A percentile compares a stretch with the other conserved stretches of the same genome.
These are phyloP conservation scores for Rutstroemia sp. DNA, from an alignment of 2,329 filamentous ascomycete species.

Conservation along the genomic window DNA sequence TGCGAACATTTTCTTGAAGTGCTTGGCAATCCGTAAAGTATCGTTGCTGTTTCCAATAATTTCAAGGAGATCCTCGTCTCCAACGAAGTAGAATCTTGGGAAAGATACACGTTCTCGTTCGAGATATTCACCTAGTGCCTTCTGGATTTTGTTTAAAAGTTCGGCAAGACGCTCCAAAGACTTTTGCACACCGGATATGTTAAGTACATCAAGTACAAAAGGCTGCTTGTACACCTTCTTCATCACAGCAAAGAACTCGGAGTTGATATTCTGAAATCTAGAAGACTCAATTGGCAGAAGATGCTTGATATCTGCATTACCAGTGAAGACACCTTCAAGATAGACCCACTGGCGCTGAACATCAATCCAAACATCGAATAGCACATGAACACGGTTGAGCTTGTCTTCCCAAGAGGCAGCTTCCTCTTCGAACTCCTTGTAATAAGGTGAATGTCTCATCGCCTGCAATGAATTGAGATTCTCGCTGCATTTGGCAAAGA, in stretches of 20 bases:
- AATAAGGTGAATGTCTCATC: slow-evolving; percentile 98
- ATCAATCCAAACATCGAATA: slow-evolving; percentile 99
- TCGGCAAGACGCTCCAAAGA: slow-evolving; percentile 94
- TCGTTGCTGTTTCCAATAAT: slow-evolving; percentile 99
- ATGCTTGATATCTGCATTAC: slow-evolving; percentile 98
- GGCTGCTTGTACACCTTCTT: slow-evolving; percentile 98
- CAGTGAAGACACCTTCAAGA: slow-evolving; percentile 95
- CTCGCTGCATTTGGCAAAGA: slow-evolving; percentile 97
- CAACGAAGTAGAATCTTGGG: slow-evolving; percentile 98
- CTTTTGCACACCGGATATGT: slow-evolving; percentile 92
- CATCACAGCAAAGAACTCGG: slow-evolving; percentile 97
- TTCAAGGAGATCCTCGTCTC: slow-evolving; percentile 94
- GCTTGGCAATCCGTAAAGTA: slow-evolving; percentile 90
- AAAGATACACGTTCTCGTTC: slow-evolving; percentile 97
- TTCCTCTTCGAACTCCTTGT: slow-evolving; percentile 98
- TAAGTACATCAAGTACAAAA: slow-evolving; percentile 89
- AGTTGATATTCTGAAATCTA: slow-evolving; percentile 98
- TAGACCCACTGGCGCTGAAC: slow-evolving; percentile 99
- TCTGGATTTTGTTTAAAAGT: slow-evolving; percentile 97
- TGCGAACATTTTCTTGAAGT: slow-evolving; percentile 99
- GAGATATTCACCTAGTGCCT: slow-evolving; percentile 95
- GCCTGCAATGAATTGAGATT: slow-evolving; percentile 96
- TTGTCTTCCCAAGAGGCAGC: slow-evolving; percentile 97
- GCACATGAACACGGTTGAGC: slow-evolving; percentile 89
- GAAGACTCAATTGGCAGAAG: slow-evolving; percentile 92